Conservation (phyloP, 2,329 filamentous ascomycete species). For the Penicillium paneum region DNA sequence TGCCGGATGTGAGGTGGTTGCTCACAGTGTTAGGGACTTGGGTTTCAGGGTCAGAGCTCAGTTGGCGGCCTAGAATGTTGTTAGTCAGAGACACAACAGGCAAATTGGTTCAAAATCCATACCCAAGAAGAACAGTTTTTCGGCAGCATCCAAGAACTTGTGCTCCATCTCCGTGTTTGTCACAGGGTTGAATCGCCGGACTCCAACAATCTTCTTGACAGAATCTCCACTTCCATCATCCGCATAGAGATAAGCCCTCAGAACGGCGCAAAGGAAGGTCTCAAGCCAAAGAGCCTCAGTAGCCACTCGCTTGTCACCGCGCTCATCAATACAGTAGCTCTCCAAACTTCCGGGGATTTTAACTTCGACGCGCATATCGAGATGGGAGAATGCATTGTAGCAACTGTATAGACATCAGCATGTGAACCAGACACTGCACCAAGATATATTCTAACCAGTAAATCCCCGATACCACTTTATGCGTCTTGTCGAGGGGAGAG, state of each 20-base stretch:
- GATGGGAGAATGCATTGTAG: constrained; percentile 97
- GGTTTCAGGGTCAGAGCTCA: constrained; percentile 94
- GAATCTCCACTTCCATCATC: constrained; percentile 92
- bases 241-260: constrained; percentile 93
- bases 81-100: constrained; percentile 13
- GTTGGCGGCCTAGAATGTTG: constrained; percentile 69
- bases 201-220: constrained; percentile 96
- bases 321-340: constrained; percentile 95
- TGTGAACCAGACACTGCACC: neutral
- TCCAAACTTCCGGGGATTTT: constrained; percentile 95
- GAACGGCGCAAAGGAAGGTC: constrained; percentile 91
- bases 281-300: constrained; percentile 96
- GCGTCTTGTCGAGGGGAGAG: constrained; percentile 74
- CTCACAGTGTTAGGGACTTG: constrained; percentile 96
- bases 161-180: constrained; percentile 98
- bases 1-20: constrained; percentile 90
- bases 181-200: constrained; percentile 93
- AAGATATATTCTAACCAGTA: constrained; percentile 67
- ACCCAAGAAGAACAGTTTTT: constrained; percentile 93
- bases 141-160: constrained; percentile 88
- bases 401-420: constrained; percentile 54
- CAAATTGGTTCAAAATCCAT: neutral
- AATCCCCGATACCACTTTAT: constrained; percentile 88
- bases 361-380: constrained; percentile 98
- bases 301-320: constrained; percentile 88